Base-by-base conservation (phyloP, 306 rosid species). In the Trichosanthes truncata region DNA sequence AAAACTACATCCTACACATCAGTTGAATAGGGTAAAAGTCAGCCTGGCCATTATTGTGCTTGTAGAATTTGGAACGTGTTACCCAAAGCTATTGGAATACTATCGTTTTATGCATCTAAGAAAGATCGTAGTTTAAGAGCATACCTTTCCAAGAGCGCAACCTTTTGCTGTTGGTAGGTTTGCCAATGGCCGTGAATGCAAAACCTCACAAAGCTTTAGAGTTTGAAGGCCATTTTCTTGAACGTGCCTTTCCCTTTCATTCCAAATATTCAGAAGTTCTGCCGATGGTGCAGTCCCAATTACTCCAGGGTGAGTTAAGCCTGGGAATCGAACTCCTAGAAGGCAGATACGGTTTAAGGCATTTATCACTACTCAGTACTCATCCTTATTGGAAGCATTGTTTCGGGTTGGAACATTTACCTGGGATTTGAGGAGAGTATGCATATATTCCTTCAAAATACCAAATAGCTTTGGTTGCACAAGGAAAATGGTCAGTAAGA, bases 361-460 rank as follows among this genome's bases (percentile, higher is more conserved):
- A 69, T 11, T 21, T 69, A 25, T 45, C 12, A 56, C 36, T 17
- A 7, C 36, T 45, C 12, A 56, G 21, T 17, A 7, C 36, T 1
- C 41, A 48, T 73, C 14, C 41, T 14, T 48, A 53, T 67, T n/a
- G 77, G 53, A 56, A 23, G 33, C 14, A 36, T 12, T 76, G 21
- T 6, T 35, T 74, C 48, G 13, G 43, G 61, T 65, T 79, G 55
- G 52, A 79, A 81, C 61, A 66, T 53, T 84, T 59, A 95, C 98
- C 98, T 84, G 96, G 97, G 77, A 95, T 95, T 74, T 95, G 97
- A 87, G 97, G 97, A 0, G 98, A 95, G 88, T 90, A 79, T 36
- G 97, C 96, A 82, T 89, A 92, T 69, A 92, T 95, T 67, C 97
- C 97, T 86, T 95, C 92, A 80, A 95, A 92, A 82, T 92, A 92